These are phyloP conservation scores for Tricholoma matsutake DNA, from an alignment of 768 basidiomycete genomes.

Conservation along the genomic window DNA sequence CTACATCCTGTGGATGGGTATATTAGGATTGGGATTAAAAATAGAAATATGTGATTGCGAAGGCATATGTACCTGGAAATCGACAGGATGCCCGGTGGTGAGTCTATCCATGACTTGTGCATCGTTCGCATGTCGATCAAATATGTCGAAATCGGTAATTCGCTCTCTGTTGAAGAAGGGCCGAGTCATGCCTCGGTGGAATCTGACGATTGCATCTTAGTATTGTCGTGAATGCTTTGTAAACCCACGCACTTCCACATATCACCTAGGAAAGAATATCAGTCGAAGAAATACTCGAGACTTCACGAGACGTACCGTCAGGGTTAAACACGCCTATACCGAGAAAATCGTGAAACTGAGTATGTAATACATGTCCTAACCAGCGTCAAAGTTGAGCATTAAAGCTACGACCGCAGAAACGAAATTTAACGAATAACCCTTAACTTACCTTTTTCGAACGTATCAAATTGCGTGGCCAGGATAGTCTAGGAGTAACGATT, in stretches of 20 bases:
- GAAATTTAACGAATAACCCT: too few species aligned
- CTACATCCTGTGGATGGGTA: conserved; percentile 33
- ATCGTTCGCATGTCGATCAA: conserved; percentile 51
- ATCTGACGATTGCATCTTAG: conserved; percentile 29
- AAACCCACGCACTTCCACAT: conserved; percentile 57
- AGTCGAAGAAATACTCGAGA: background rate
- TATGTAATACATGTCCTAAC: background rate
- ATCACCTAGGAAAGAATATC: conserved; percentile 23
- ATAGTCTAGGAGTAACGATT: background rate
- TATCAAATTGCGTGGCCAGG: background rate
- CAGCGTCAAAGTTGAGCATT: background rate
- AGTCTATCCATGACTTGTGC: conserved; percentile 41
- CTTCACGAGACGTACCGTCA: background rate
- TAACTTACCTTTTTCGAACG: background rate
- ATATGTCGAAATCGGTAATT: conserved; percentile 61
- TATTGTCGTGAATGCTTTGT: background rate
- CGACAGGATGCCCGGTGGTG: conserved; percentile 45
- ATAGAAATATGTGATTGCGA: too few species aligned
- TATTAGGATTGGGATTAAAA: too few species aligned
- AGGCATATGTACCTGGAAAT: conserved; percentile 49
- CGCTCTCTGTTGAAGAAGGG: conserved; percentile 67
- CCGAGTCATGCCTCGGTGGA: conserved; percentile 65
- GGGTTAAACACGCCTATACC: background rate
- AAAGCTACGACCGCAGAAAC: too few species aligned
- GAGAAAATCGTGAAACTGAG: background rate